These are phyloP conservation scores for Fusarium cicatricum DNA, from an alignment of 2,329 filamentous ascomycete genomes.

Conservation along the genomic window DNA sequence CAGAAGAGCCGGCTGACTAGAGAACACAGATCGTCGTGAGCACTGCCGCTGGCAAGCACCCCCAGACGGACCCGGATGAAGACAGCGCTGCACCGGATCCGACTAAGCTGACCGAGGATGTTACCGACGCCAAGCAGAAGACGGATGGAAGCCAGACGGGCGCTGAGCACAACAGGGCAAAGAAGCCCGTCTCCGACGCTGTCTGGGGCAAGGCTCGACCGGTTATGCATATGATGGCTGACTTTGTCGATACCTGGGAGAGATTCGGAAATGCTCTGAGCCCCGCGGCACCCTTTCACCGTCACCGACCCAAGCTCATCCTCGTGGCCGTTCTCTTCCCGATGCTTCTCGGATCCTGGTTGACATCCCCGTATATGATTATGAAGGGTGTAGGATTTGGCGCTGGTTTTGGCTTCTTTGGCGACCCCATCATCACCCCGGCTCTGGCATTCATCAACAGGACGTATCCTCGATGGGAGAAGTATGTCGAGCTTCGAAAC, in stretches of 20 bases:
- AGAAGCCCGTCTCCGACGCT: slow-evolving; percentile 77
- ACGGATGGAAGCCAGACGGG: slow-evolving; percentile 56
- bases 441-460: slow-evolving; percentile 67
- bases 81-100: slow-evolving; percentile 64
- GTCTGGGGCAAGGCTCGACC: slow-evolving; percentile 81
- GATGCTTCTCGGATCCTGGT: slow-evolving; percentile 59
- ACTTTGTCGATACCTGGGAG: slow-evolving; percentile 60
- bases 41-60: slow-evolving; percentile 80
- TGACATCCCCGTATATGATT: slow-evolving; percentile 66
- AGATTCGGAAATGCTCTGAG: slow-evolving; percentile 64
- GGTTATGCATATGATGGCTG: slow-evolving; percentile 67
- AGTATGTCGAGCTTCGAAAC: slow-evolving; percentile 76
- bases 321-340: slow-evolving; percentile 63
- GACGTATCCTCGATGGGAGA: slow-evolving; percentile 76
- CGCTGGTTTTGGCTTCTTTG: slow-evolving; percentile 80
- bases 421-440: slow-evolving; percentile 74
- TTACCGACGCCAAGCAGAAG: slow-evolving; percentile 53
- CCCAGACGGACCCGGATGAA: slow-evolving; percentile 66
- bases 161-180: slow-evolving; percentile 72
- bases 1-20: slow-evolving; percentile 1
- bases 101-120: slow-evolving; percentile 48
- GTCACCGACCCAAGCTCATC: slow-evolving; percentile 59
- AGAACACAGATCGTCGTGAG: slow-evolving; percentile 68
- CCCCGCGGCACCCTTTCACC: slow-evolving; percentile 70
- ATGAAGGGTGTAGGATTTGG: slow-evolving; percentile 72